These are phyloP conservation scores for Suillus alpinus DNA, from an alignment of 768 basidiomycete genomes.

Conservation along the genomic window DNA sequence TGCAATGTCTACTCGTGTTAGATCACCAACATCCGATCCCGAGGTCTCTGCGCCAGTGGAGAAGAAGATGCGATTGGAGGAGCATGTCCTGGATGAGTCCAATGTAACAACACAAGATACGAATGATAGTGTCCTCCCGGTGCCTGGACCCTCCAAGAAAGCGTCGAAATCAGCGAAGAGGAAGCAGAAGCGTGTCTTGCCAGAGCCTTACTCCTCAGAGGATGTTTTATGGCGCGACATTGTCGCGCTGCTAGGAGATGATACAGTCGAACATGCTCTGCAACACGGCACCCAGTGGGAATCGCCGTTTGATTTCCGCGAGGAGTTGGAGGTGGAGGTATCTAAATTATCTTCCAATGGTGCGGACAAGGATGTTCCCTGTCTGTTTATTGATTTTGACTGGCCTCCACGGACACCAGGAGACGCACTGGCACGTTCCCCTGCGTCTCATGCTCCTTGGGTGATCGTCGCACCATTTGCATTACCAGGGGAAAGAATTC, in stretches of 20 bases:
- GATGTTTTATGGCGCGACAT: conserved; percentile 80
- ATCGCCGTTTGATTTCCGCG: conserved; percentile 55
- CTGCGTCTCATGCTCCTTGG: conserved; percentile 59
- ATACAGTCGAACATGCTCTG: conserved; percentile 48
- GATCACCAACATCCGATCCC: conserved; percentile 10
- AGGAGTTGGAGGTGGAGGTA: conserved; percentile 68
- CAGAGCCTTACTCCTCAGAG: conserved; percentile 63
- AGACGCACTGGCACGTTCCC: conserved; percentile 60
- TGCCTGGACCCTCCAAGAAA: not conserved
- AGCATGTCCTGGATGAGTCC: not conserved
- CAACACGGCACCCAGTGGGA: conserved; percentile 51
- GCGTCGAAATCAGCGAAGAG: conserved; percentile 1
- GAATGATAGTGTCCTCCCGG: too few relatives aligned
- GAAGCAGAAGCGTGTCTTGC: conserved; percentile 9
- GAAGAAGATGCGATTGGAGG: conserved; percentile 31
- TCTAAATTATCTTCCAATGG: conserved; percentile 63
- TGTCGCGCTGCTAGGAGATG: conserved; percentile 58
- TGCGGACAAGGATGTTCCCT: conserved; percentile 23
- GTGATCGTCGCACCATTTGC: conserved; percentile 81
- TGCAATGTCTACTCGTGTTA: conserved; percentile 10
- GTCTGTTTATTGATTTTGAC: not conserved
- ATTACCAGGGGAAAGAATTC: conserved; percentile 79
- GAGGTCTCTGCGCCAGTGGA: conserved; percentile 20
- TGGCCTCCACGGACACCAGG: conserved; percentile 37
- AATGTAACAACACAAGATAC: not conserved